Base-by-base conservation (phyloP, 148 eudicot genomes). In the Beta vulgaris region DNA sequence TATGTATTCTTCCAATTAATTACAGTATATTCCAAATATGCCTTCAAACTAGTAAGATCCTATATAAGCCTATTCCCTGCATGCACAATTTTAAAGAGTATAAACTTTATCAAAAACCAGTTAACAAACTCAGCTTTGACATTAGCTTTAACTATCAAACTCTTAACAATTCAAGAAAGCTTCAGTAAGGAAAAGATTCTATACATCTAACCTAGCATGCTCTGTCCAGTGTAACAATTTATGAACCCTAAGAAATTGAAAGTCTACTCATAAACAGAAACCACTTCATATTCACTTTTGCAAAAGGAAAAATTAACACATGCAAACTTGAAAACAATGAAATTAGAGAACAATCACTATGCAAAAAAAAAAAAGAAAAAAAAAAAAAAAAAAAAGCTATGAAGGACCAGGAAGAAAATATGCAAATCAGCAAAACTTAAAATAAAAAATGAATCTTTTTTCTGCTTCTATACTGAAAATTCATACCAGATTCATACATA, bases 21-120 rank as follows among this genome's bases (percentile, higher is more conserved):
- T 29, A 43, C 8, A 59, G 28, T 29, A 3, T 69, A 70, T 35
- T 70, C 76, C 69, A 65, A 65, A 65, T 57, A 15, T 39, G 54
- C n/a, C 44, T 69, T 25, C 13, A 54, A 60, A 44, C 69, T 49
- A 39, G 16, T 54, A 26, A 31, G 36, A 68, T 44, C 60, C 60
- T 57, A 44, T 28, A 35, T 36, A 71, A 72, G 40, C 62, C 69
- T 46, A 57, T 46, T 58, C 69, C 72, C 73, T 76, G 58, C 83
- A 77, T 80, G 74, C 80, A 81, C 37, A 76, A 7, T 35, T 71
- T 59, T 34, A 40, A 44, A 77, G 29, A 67, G 67, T 37, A 44
- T 25, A 73, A 66, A 35, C 39, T 67, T 58, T 16, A 44, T 73
- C 75, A 80, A 71, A 69, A 19, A 68, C 46, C 46, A 59, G 19